Evolutionary conservation across 2,329 filamentous ascomycete genomes (phyloP), one percentile per base, ranked within the genome.

Genomic region (Talaromyces sp.): DNA sequence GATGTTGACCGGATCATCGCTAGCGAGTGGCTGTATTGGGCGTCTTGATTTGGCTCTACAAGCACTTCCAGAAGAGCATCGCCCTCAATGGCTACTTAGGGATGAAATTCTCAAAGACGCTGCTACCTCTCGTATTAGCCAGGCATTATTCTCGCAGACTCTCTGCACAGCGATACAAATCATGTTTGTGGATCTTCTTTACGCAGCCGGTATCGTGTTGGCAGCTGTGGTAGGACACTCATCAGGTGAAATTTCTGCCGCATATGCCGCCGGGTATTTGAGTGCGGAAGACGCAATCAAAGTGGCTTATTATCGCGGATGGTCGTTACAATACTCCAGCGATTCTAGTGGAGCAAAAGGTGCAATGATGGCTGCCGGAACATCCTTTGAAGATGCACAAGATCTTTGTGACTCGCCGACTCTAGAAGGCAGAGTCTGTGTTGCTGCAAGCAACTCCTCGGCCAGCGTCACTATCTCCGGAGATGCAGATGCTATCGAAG

Each of bases 161-260:
- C 41, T 68, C 4, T 64, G 63, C 19, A 65, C 65, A 0, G 65
- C 66, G 0, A 43, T 72, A 11, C 68, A 71, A 22, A 59, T 71
- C 13, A 51, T 59, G 4, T 47, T 69, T 3, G 61, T 70, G 4
- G 52, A 66, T n/a, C 42, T 69, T 13, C 55, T 71, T 2, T 50
- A 50, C 0, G 53, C 62, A 0, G 71, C 70, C 4, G 70, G 70
- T 3, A 49, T 80, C 16, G 40, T 47, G 0, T 70, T 76, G 5
- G 33, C 53, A 2, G 70, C 68, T 1, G 75, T 78, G 0, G 69
- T 80, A 2, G 79, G 80, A 2, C 80, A 82, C 57, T 80, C 78
- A 0, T 77, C 75, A 0, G 80, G 80, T 2, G 80, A 82, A 56
- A 81, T 82, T 14, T 78, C 65, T 0, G 79, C 79, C 0, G 80